phyloP scores from a whole-genome alignment of 441 rosid species.

The Euphorbia schlechtendalii region DNA sequence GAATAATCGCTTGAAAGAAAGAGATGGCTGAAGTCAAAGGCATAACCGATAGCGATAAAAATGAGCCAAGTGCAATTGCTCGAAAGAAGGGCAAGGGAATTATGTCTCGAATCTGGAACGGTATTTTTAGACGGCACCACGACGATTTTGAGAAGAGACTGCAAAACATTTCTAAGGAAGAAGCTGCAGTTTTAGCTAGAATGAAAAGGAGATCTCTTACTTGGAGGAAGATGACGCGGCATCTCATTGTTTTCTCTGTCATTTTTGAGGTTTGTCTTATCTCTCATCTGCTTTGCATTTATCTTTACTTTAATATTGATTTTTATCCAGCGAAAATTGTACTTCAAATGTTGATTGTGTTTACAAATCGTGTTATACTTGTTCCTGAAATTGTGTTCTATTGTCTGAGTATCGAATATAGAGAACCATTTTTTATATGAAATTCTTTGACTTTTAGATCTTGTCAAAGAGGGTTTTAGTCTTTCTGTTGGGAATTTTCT shows the following conservation, averaged over 20 bases:
- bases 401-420: background rate
- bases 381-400: background rate
- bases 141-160: conserved; percentile 89
- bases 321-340: background rate
- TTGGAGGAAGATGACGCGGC: conserved; percentile 56
- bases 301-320: conserved; percentile 22
- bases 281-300: background rate
- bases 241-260: conserved; percentile 56
- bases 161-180: conserved; percentile 69
- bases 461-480: background rate
- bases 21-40: conserved; percentile 18
- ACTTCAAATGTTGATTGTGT: background rate
- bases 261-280: conserved; percentile 14
- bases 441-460: background rate
- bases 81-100: conserved; percentile 48
- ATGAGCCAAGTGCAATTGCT: background rate
- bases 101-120: conserved; percentile 64
- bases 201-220: conserved; percentile 54
- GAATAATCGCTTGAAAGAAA: background rate
- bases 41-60: background rate
- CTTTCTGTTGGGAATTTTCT: background rate
- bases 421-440: background rate
- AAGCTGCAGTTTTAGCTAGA: conserved; percentile 55
- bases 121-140: conserved; percentile 45
- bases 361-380: background rate